phyloP scores from a whole-genome alignment of 2,329 filamentous ascomycete genomes.

The Ophiostoma populinum region DNA sequence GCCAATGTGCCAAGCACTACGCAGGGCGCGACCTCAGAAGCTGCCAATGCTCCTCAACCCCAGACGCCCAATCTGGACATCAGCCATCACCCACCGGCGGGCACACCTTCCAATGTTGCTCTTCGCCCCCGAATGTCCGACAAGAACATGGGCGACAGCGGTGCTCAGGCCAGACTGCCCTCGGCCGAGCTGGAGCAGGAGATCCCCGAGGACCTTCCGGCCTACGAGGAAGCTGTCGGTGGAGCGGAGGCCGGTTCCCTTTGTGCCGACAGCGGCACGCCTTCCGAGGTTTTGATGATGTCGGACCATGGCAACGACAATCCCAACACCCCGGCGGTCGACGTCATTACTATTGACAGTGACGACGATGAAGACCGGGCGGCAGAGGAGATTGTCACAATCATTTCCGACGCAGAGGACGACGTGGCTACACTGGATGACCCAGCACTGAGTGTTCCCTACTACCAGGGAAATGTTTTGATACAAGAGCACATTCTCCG shows the following conservation, averaged over 20 bases:
- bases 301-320: no score
- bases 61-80: not conserved
- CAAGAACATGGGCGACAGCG: no score
- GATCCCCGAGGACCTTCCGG: slow-evolving; percentile 18
- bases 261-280: no score
- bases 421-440: slow-evolving; percentile 16
- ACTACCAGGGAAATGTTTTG: slow-evolving; percentile 15
- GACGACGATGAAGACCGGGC: slow-evolving; percentile 18
- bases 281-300: no score
- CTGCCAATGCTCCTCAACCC: not conserved
- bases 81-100: not conserved
- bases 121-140: slow-evolving; percentile 35
- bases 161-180: not conserved
- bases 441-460: slow-evolving; percentile 30
- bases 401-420: slow-evolving; percentile 5
- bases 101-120: slow-evolving; percentile 24
- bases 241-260: no score
- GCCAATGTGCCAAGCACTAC: no score
- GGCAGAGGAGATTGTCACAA: slow-evolving; percentile 24
- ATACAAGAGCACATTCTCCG: not conserved
- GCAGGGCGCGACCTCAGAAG: no score
- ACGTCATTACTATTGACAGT: not conserved
- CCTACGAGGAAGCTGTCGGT: not conserved
- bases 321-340: no score
- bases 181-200: not conserved